phyloP scores from a whole-genome alignment of 2,329 filamentous ascomycete species.

The Penicillium sp. region DNA sequence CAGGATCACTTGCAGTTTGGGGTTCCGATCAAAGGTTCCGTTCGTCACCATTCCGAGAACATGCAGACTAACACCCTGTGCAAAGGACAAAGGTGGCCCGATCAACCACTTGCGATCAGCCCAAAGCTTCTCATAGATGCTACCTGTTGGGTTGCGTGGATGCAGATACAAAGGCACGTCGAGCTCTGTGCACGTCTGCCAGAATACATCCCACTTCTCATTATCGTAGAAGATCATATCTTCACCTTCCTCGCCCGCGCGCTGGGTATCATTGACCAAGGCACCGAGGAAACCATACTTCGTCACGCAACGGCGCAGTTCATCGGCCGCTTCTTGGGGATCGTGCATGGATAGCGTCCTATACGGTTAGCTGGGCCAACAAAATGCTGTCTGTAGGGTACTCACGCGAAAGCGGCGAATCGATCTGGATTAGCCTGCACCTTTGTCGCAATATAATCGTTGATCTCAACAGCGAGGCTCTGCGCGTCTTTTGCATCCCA shows the following conservation, averaged over 20 bases:
- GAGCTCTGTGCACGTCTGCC: slow-evolving; percentile 58
- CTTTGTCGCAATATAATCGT: slow-evolving; percentile 48
- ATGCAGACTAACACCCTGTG: slow-evolving; percentile 61
- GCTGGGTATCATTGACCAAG: slow-evolving; percentile 64
- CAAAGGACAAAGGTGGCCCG: slow-evolving; percentile 61
- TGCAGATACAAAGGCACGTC: slow-evolving; percentile 68
- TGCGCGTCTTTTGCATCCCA: slow-evolving; percentile 48
- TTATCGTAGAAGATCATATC: slow-evolving; percentile 66
- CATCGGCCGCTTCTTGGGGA: slow-evolving; percentile 40
- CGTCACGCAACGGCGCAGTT: slow-evolving; percentile 52
- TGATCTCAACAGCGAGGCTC: slow-evolving; percentile 47
- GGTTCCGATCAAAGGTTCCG: slow-evolving; percentile 52
- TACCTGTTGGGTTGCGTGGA: slow-evolving; percentile 59
- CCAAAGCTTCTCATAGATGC: slow-evolving; percentile 60
- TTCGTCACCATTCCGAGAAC: slow-evolving; percentile 55
- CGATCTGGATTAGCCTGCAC: slow-evolving; percentile 46
- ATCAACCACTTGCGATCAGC: slow-evolving; percentile 61
- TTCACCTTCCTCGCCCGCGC: slow-evolving; percentile 59
- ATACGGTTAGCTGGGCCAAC: background rate
- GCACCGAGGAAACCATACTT: slow-evolving; percentile 64
- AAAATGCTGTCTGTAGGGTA: background rate
- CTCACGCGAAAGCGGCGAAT: slow-evolving; percentile 48
- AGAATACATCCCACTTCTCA: slow-evolving; percentile 60
- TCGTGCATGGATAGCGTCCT: slow-evolving; percentile 45
- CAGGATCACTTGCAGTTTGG: slow-evolving; percentile 50